Evolutionary conservation across 1,284 basidiomycete species (phyloP).

Genomic region (Cutaneotrichosporon dermatis): DNA sequence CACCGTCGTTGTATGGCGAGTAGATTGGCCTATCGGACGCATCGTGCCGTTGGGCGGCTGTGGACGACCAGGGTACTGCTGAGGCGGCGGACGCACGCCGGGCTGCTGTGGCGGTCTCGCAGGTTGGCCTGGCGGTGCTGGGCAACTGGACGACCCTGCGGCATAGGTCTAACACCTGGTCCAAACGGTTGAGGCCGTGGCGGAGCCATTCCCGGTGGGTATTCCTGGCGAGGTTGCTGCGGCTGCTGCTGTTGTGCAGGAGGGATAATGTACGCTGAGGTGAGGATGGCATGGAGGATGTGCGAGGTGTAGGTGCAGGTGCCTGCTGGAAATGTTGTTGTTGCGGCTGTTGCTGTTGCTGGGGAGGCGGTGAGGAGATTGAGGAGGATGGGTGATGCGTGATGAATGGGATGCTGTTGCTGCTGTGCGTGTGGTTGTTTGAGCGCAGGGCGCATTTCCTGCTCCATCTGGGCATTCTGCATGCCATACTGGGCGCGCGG

Average conservation of each 20-base stretch:
- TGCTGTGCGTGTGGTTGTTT: constrained; percentile 7
- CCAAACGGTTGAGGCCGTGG: constrained; percentile 10
- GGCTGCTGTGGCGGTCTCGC: constrained; percentile 4
- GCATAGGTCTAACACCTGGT: background rate
- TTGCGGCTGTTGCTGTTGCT: background rate
- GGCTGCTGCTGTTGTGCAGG: constrained; percentile 6
- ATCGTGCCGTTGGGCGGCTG: background rate
- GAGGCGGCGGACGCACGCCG: constrained; percentile 11
- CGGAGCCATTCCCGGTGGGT: constrained; percentile 14
- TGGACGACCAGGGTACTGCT: constrained; percentile 2
- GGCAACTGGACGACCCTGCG: background rate
- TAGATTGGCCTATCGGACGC: constrained; percentile 11
- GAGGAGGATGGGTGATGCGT: constrained; percentile 3
- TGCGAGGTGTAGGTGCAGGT: constrained; percentile 10
- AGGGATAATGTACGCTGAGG: constrained; percentile 15
- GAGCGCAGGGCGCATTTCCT: constrained; percentile 54
- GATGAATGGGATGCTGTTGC: constrained; percentile 3
- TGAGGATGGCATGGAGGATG: constrained; percentile 6
- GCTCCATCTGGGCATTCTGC: constrained; percentile 86
- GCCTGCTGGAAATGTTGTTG: background rate
- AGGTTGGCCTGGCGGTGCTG: background rate
- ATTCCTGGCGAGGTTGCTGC: constrained; percentile 15
- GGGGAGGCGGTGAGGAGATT: background rate
- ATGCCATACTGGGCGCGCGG: constrained; percentile 81
- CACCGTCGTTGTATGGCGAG: constrained; percentile 9